Evolutionary conservation across 306 rosid species (phyloP).

Genomic region (Cucumis melo): DNA sequence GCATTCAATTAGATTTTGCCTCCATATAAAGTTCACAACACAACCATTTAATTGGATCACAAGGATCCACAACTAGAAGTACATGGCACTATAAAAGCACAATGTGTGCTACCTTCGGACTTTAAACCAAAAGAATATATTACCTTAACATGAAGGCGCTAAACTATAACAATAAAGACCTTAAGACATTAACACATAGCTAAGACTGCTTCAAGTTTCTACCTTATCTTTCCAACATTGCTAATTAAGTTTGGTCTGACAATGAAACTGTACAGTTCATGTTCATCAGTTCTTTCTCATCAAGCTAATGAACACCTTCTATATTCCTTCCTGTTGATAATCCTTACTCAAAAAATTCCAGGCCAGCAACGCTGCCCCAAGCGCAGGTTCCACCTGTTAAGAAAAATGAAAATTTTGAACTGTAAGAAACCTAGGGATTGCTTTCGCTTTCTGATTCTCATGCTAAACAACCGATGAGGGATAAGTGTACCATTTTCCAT

Average conservation of each 20-base stretch:
- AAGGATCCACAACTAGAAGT: not conserved
- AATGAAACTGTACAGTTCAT: slow-evolving; percentile 18
- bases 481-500: not conserved
- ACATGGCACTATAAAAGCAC: not conserved
- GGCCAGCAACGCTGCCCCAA: slow-evolving; percentile 87
- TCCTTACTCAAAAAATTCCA: slow-evolving; percentile 69
- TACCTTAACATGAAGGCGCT: not conserved
- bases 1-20: not conserved
- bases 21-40: not conserved
- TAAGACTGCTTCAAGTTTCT: not conserved
- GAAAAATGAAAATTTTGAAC: not conserved
- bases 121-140: not conserved
- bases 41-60: not conserved
- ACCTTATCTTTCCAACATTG: not conserved
- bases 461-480: not conserved
- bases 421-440: not conserved
- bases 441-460: not conserved
- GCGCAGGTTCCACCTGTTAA: slow-evolving; percentile 80
- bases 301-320: slow-evolving; percentile 15
- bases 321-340: slow-evolving; percentile 22
- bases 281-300: not conserved
- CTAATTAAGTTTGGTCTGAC: not conserved
- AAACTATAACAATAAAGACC: not conserved
- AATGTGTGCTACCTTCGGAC: not conserved
- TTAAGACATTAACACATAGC: not conserved